These are phyloP conservation scores for Cucurbita argyrosperma DNA, from an alignment of 306 rosid species.

Conservation along the genomic window DNA sequence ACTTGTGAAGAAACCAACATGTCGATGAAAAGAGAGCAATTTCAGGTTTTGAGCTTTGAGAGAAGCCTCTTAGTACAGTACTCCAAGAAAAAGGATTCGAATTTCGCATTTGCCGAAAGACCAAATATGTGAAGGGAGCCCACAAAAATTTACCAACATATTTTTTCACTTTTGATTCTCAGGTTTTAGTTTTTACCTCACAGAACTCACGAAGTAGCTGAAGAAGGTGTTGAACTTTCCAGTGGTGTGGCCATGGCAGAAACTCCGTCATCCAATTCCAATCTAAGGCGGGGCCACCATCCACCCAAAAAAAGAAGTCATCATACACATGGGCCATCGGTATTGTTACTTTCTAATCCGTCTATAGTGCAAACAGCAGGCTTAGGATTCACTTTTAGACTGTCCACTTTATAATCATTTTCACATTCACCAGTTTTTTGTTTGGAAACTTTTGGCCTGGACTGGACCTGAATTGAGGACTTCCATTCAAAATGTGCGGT, in stretches of 20 bases:
- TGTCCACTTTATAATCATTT: neutral
- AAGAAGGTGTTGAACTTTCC: neutral
- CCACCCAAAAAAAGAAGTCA: neutral
- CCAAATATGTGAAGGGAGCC: slow-evolving; percentile 26
- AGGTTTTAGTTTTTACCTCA: neutral
- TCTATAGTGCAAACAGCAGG: neutral
- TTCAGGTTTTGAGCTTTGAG: slow-evolving; percentile 49
- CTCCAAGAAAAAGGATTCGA: slow-evolving; percentile 69
- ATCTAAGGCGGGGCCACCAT: neutral
- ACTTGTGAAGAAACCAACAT: slow-evolving; percentile 41
- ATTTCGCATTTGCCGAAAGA: slow-evolving; percentile 31
- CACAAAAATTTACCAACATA: slow-evolving; percentile 25
- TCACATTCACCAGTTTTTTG: neutral
- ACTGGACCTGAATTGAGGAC: neutral
- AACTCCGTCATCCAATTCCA: slow-evolving; percentile 3
- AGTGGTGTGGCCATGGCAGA: neutral
- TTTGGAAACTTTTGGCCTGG: neutral
- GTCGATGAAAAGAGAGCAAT: slow-evolving; percentile 47
- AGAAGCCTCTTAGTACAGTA: slow-evolving; percentile 68
- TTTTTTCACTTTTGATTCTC: neutral
- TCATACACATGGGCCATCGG: neutral
- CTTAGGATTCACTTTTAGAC: neutral
- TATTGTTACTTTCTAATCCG: neutral
- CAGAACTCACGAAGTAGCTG: neutral
- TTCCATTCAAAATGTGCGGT: neutral